Evolutionary conservation across 75 land plant genomes (phyloP).

Genomic region (Cunninghamia lanceolata): DNA sequence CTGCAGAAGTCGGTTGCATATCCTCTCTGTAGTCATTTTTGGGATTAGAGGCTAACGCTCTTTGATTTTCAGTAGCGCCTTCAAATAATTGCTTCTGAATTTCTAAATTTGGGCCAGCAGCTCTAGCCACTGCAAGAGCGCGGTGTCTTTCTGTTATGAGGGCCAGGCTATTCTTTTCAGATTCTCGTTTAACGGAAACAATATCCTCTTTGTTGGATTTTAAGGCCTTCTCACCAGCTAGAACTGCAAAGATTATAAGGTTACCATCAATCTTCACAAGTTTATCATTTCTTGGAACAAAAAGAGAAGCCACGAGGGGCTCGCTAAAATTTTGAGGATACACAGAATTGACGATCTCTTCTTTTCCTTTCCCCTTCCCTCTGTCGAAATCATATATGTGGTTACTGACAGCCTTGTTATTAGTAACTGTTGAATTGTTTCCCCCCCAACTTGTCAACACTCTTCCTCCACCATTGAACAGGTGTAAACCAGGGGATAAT

Average conservation of each 20-base stretch:
- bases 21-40: constrained; percentile 15
- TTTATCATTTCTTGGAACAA: constrained; percentile 85
- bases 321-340: constrained; percentile 40
- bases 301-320: constrained; percentile 72
- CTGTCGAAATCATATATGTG: neutral
- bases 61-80: constrained; percentile 20
- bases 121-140: constrained; percentile 26
- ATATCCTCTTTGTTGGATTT: constrained; percentile 3
- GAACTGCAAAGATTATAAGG: constrained; percentile 87
- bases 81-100: constrained; percentile 22
- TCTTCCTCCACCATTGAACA: constrained; percentile 38
- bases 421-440: constrained; percentile 4
- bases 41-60: constrained; percentile 44
- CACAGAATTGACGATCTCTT: constrained; percentile 4
- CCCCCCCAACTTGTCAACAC: constrained; percentile 42
- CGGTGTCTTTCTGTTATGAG: constrained; percentile 20
- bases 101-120: constrained; percentile 14
- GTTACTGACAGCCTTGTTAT: neutral
- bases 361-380: neutral
- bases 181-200: neutral
- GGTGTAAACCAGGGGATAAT: neutral
- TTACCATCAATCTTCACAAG: constrained; percentile 94
- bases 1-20: constrained; percentile 27
- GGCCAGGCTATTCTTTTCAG: constrained; percentile 42
- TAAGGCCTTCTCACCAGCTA: constrained; percentile 89